Base-by-base conservation (phyloP, 2,329 filamentous ascomycete species). In the Colletotrichum nymphaeae region DNA sequence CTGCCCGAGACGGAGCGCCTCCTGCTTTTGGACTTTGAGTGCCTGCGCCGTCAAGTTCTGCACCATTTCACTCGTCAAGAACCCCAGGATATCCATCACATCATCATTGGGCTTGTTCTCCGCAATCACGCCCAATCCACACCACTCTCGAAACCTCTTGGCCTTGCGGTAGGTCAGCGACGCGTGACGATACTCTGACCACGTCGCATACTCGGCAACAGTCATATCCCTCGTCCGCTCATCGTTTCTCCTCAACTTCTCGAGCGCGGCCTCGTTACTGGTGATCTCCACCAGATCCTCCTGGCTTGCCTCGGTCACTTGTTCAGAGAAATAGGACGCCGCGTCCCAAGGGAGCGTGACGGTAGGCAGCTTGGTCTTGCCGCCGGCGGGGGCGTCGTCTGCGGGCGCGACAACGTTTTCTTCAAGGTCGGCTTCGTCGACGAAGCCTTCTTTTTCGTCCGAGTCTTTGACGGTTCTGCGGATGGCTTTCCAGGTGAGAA, bases 401-500 rank as follows among this genome's bases (percentile, higher is more conserved):
- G 56, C 5, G 0, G 57, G 63, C 1, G 28, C 26, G 2, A 12
- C 42, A 46, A 16, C 28, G 1, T 55, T 22, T 4, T 62, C 58
- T 5, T 69, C 71, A 32, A 63, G 58, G 16, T 69, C 74, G 8
- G 67, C 63, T 28, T 70, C 74, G 0, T 77, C 75, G 12, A 69
- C 63, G 22, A 72, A 11, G 28, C 57, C 63, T 32, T 73, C 49
- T 22, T 75, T 74, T 7, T 77, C 74, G 11, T 76, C 73, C 7
- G 67, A 69, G 16, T 75, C 75, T 53, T 73, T 74, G 62, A 74
- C 76, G 6, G 73, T 73, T 19, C 69, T 75, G 26, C 77, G 76
- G 55, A 78, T 75, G 14, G 65, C 63, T n/a, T 78, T 76, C 76
- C 76, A 78, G 5, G 72, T 73, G 37, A 78, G 73, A 42, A 77